These are phyloP conservation scores for Warburgia ugandensis DNA, from an alignment of 164 flowering plant species.

Conservation along the genomic window DNA sequence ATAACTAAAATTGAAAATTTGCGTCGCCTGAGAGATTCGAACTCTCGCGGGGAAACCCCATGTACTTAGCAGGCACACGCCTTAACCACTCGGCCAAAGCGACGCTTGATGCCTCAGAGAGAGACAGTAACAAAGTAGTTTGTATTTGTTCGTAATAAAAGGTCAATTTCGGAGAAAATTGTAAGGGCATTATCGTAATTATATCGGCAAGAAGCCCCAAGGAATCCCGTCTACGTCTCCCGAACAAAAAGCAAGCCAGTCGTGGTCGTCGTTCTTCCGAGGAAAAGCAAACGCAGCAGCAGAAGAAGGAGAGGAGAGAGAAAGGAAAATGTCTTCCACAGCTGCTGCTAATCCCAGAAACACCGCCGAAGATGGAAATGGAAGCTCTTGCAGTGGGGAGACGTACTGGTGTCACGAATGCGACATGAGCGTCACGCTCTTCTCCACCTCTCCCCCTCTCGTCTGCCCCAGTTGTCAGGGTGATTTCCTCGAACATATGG, in stretches of 20 bases:
- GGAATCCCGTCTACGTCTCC: too few relatives aligned
- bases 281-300: background rate
- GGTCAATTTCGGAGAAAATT: too few relatives aligned
- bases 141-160: too few relatives aligned
- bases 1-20: too few relatives aligned
- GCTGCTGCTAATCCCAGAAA: background rate
- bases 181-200: too few relatives aligned
- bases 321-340: conserved; percentile 2
- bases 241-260: too few relatives aligned
- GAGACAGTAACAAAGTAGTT: too few relatives aligned
- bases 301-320: background rate
- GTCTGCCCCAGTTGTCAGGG: conserved; percentile 46
- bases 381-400: background rate
- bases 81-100: conserved; percentile 99
- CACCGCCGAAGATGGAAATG: background rate
- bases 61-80: conserved; percentile 99
- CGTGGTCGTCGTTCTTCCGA: background rate
- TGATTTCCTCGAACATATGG: conserved; percentile 52
- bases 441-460: conserved; percentile 23
- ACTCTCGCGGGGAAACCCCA: conserved; percentile 61
- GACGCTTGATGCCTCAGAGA: too few relatives aligned
- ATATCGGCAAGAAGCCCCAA: too few relatives aligned
- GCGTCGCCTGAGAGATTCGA: conserved; percentile 74
- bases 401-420: conserved; percentile 72
- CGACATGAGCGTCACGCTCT: conserved; percentile 51